Base-by-base conservation (phyloP, 1,139 yeast genomes). In the Meyerozyma sp. region DNA sequence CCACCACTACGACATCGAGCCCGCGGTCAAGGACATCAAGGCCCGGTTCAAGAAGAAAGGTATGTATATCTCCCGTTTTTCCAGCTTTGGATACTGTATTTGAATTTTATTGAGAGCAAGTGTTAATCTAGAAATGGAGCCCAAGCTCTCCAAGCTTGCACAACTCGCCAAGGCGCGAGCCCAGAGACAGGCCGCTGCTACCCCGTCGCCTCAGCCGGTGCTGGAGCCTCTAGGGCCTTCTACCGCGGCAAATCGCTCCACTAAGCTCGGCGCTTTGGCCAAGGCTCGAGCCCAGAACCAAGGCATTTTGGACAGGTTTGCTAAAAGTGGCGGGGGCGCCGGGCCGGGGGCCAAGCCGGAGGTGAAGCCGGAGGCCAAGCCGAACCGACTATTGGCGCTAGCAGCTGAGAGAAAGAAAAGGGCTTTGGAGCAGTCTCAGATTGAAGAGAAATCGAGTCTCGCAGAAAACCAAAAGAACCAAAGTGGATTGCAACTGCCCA, bases 1-100 rank as follows among this genome's bases (percentile, higher is more conserved):
- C 52, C 78, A 80, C 54, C 81, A 82, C 57, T 78, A 78, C 56
- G 82, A 79, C 41, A 53, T 81, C 7, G 78, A 73, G 3, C 71
- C 73, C n/a, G 61, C 88, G 0, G 55, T 81, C 10, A 68, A 63
- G 32, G 84, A 81, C 49, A 58, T 85, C 44, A 75, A 74, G 52
- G 61, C 71, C 40, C 66, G 63, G 54, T 75, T 58, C 51, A 59
- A 62, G 5, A 61, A 56, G 46, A 73, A 66, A 58, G 68, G 78
- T 73, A 73, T 52, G 78, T 71, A 64, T 61, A 27, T 32, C 45
- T 42, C 20, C 29, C 26, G 10, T 32, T 13, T 32, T 14, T 18
- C 26, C 14, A 21, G 6, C 11, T 18, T 34, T 34, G 25, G 26
- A 34, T 25, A 3, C 14, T 28, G 13, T 26, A 11, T 37, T 28